phyloP scores from a whole-genome alignment of 768 basidiomycete species.

The Mycena olivaceomarginata region DNA sequence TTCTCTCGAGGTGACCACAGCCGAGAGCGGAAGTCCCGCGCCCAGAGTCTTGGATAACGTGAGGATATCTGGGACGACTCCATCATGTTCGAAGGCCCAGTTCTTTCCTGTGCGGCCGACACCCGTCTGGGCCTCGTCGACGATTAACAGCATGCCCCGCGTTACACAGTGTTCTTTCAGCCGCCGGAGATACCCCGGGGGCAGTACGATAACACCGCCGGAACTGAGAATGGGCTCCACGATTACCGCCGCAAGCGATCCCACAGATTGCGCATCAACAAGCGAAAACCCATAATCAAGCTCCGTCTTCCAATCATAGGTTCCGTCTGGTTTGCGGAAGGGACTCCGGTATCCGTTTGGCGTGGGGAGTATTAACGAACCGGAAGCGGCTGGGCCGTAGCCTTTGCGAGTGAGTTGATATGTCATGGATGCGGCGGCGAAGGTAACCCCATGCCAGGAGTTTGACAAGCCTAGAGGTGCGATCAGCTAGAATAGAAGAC shows the following conservation, averaged over 20 bases:
- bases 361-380: constrained; percentile 45
- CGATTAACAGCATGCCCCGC: constrained; percentile 41
- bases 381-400: constrained; percentile 46
- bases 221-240: constrained; percentile 48
- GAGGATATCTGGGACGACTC: constrained; percentile 44
- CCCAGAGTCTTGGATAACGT: constrained; percentile 48
- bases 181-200: constrained; percentile 44
- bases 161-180: constrained; percentile 46
- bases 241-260: constrained; percentile 47
- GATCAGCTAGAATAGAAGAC: constrained; percentile 2
- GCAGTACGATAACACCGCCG: constrained; percentile 47
- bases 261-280: constrained; percentile 44
- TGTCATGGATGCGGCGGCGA: constrained; percentile 48
- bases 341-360: constrained; percentile 47
- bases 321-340: constrained; percentile 46
- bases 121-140: constrained; percentile 46
- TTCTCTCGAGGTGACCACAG: constrained; percentile 46
- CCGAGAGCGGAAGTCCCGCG: constrained; percentile 47
- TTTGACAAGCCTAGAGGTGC: constrained; percentile 41
- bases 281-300: constrained; percentile 47
- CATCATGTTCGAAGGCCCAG: constrained; percentile 48
- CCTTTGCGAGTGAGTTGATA: constrained; percentile 46
- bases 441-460: constrained; percentile 48
- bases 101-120: constrained; percentile 49
- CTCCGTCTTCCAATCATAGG: constrained; percentile 47